These are phyloP conservation scores for Globisporangium takayamanum DNA, from an alignment of 352 stramenopile genomes.

Conservation along the genomic window DNA sequence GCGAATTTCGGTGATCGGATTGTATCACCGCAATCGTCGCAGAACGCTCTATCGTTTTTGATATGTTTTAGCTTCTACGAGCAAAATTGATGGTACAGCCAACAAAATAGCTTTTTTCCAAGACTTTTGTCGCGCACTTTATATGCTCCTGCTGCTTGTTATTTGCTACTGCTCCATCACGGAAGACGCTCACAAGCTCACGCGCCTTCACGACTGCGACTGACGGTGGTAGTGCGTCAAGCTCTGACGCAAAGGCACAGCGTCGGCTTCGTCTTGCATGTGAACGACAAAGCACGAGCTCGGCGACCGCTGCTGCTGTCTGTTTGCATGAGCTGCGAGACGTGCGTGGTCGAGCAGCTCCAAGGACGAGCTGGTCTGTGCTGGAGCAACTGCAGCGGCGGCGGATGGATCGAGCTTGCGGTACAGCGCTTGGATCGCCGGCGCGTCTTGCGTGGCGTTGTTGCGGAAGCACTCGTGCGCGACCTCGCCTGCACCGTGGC, in stretches of 20 bases:
- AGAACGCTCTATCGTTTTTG: too few relatives aligned
- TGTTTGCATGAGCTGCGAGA: too few relatives aligned
- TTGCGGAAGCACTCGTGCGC: slow-evolving; percentile 7
- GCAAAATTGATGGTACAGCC: too few relatives aligned
- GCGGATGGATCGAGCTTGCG: slow-evolving; percentile 8
- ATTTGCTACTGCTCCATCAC: too few relatives aligned
- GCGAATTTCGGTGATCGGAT: too few relatives aligned
- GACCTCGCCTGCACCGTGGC: not conserved
- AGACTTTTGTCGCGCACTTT: too few relatives aligned
- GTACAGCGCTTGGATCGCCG: slow-evolving; percentile 9
- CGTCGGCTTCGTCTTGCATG: slow-evolving; percentile 7
- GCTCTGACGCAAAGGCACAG: slow-evolving; percentile 1
- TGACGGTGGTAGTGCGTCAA: slow-evolving; percentile 1
- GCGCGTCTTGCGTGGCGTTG: not conserved
- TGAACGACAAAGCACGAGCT: slow-evolving; percentile 5
- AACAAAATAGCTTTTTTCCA: too few relatives aligned
- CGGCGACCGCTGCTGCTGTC: slow-evolving; percentile 1
- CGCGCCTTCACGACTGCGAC: slow-evolving; percentile 7
- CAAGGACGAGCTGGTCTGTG: not conserved
- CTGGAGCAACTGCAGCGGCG: not conserved
- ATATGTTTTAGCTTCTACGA: too few relatives aligned
- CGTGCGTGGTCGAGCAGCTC: slow-evolving; percentile 4
- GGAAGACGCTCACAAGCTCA: too few relatives aligned
- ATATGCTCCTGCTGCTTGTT: too few relatives aligned
- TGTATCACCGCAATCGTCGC: too few relatives aligned